Evolutionary conservation across 164 flowering plant species (phyloP).

Genomic region (Vitis amurensis): DNA sequence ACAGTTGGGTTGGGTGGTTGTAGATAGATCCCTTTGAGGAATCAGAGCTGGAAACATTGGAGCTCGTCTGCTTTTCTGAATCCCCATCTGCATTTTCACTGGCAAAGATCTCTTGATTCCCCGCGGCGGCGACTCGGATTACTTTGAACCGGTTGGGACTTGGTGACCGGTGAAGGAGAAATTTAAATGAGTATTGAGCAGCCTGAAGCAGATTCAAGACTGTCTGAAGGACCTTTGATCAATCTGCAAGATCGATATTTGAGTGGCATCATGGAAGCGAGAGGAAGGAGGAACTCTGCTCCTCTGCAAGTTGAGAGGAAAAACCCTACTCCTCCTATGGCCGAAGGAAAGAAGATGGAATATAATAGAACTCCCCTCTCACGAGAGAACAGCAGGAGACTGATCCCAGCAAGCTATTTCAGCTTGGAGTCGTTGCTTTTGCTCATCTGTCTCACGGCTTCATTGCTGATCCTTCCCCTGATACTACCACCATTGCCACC

Average conservation of each 20-base stretch:
- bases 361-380: constrained; percentile 20
- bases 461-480: constrained; percentile 72
- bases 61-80: neutral
- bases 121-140: too few species aligned
- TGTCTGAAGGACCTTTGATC: constrained; percentile 10
- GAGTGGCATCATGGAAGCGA: constrained; percentile 26
- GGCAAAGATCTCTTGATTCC: too few species aligned
- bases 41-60: neutral
- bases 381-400: constrained; percentile 26
- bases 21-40: neutral
- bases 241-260: constrained; percentile 13
- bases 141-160: too few species aligned
- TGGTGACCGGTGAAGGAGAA: neutral
- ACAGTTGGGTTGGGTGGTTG: neutral
- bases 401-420: constrained; percentile 47
- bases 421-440: constrained; percentile 60
- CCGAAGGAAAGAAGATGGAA: constrained; percentile 17
- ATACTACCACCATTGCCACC: constrained; percentile 91
- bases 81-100: neutral
- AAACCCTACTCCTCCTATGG: neutral
- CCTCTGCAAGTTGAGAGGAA: neutral
- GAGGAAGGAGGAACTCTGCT: constrained; percentile 12
- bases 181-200: constrained; percentile 26
- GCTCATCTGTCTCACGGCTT: constrained; percentile 62
- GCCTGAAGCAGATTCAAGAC: constrained; percentile 14